Evolutionary conservation across 2,329 filamentous ascomycete genomes (phyloP).

Genomic region (Ophioceras dolichostomum): DNA sequence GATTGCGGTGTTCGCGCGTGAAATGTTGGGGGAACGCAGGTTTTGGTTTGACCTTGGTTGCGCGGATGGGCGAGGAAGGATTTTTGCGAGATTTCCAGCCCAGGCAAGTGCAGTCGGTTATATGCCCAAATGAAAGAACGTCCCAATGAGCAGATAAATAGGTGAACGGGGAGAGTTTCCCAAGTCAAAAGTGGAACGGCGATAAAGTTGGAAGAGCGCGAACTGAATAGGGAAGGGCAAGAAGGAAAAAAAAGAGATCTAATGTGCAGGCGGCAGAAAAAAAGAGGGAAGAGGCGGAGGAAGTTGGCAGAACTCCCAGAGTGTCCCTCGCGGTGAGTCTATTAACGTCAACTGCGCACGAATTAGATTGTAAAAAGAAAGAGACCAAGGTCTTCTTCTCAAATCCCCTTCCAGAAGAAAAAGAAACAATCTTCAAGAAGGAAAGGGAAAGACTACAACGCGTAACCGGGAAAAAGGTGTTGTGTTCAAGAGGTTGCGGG

Average conservation of each 20-base stretch:
- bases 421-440: conserved; percentile 29
- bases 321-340: conserved; percentile 2
- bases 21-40: no score
- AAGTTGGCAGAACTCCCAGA: conserved; percentile 3
- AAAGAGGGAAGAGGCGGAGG: conserved; percentile 1
- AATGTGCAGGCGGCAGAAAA: background rate
- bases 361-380: conserved; percentile 14
- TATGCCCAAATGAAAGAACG: conserved; percentile 1
- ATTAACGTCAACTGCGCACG: conserved; percentile 3
- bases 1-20: conserved; percentile 31
- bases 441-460: conserved; percentile 26
- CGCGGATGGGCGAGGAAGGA: background rate
- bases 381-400: no score
- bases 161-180: conserved; percentile 4
- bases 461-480: no score
- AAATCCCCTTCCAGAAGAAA: conserved; percentile 29
- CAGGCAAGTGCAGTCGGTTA: background rate
- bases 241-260: background rate
- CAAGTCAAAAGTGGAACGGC: background rate
- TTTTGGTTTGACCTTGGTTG: no score
- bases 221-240: background rate
- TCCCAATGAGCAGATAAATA: conserved; percentile 6
- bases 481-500: no score
- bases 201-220: background rate
- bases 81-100: conserved; percentile 6